phyloP scores from a whole-genome alignment of 2,329 filamentous ascomycete species.

The Nothophaeocryptopus gaeumannii region DNA sequence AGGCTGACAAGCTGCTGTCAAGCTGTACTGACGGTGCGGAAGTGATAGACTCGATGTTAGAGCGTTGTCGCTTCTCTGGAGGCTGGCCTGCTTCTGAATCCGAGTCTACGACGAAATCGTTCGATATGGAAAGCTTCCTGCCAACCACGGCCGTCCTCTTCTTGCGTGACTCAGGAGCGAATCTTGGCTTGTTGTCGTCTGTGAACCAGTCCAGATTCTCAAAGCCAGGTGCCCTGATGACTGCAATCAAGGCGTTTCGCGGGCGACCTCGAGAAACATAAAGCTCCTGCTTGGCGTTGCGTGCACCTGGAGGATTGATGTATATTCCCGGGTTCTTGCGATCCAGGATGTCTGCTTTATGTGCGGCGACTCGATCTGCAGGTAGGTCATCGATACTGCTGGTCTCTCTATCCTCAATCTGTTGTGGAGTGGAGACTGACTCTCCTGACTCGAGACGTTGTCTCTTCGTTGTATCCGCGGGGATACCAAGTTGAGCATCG shows the following conservation, averaged over 20 bases:
- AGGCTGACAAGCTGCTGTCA: too few species aligned
- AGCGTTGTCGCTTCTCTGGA: conserved; percentile 3
- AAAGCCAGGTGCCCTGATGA: conserved; percentile 40
- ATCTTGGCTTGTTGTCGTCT: conserved; percentile 10
- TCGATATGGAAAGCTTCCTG: conserved; percentile 3
- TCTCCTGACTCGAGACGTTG: neutral
- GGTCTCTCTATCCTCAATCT: neutral
- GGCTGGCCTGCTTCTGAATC: conserved; percentile 9
- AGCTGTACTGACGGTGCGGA: too few species aligned
- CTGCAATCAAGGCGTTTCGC: conserved; percentile 42
- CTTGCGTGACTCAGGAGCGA: conserved; percentile 9
- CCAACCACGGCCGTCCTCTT: conserved; percentile 15
- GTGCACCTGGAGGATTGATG: conserved; percentile 46
- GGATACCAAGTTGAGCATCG: neutral
- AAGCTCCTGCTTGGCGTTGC: conserved; percentile 29
- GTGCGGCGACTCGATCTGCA: conserved; percentile 24
- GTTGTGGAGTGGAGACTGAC: neutral
- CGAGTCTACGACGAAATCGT: conserved; percentile 6
- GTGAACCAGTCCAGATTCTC: conserved; percentile 38
- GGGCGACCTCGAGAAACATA: conserved; percentile 38
- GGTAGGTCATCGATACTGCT: conserved; percentile 5
- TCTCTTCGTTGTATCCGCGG: neutral
- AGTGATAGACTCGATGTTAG: too few species aligned
- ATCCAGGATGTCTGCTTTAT: conserved; percentile 33
- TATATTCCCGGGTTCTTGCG: conserved; percentile 40